Evolutionary conservation across 2,329 filamentous ascomycete species (phyloP).

Genomic region (Penicillium sp.): DNA sequence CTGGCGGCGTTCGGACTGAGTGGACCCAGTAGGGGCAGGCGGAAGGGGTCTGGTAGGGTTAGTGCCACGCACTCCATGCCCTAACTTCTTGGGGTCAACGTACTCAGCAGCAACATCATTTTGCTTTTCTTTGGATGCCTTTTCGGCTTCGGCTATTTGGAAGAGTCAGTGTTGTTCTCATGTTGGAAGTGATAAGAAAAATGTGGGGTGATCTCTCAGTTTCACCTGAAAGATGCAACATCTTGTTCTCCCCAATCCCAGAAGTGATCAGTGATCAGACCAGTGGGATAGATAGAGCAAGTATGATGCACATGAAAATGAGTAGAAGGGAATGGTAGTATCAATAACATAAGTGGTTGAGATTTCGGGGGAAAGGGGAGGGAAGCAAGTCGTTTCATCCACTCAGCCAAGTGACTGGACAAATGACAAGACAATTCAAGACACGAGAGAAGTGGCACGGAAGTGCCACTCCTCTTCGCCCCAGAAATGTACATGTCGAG

Average conservation of each 20-base stretch:
- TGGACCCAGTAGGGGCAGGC: constrained; percentile 21
- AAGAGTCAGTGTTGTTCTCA: background rate
- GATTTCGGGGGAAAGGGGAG: too few species aligned
- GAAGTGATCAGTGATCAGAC: background rate
- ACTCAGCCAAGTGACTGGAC: background rate
- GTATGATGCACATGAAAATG: background rate
- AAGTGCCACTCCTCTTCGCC: background rate
- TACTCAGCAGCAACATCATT: background rate
- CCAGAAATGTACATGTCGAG: background rate
- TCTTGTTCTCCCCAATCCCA: background rate
- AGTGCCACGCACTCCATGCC: constrained; percentile 17
- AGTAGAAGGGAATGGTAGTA: background rate
- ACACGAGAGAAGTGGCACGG: background rate
- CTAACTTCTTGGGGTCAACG: constrained; percentile 15
- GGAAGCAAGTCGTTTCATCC: background rate
- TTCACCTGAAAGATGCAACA: background rate
- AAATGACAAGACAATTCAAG: background rate
- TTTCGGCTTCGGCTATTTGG: background rate
- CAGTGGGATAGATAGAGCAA: background rate
- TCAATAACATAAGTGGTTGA: background rate
- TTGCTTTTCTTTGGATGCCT: background rate
- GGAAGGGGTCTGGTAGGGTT: constrained; percentile 20
- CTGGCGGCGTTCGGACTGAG: constrained; percentile 12
- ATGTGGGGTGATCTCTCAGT: background rate
- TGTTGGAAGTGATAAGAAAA: background rate